Base-by-base conservation (phyloP, 192 early-diverging fungal genomes). In the Coemansia sp. region DNA sequence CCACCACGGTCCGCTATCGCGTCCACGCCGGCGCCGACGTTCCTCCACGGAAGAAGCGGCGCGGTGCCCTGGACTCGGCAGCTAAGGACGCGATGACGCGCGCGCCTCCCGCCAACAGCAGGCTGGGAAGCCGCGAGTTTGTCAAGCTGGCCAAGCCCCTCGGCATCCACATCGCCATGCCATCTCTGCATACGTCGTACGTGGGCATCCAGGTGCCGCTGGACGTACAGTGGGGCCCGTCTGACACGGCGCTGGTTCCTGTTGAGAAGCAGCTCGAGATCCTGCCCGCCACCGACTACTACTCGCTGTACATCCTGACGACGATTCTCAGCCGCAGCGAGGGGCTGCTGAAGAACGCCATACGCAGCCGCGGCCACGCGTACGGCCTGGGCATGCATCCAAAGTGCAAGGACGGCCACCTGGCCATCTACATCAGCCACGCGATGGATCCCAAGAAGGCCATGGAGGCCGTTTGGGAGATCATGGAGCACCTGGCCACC, bases 271-370 rank as follows among this genome's bases (percentile, higher is more conserved):
- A 73, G 60, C 57, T 79, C 7, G 51, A 70, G 29, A 55, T 2
- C 19, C 61, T 69, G 55, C 76, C 76, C 1, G 69, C 61, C 6
- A 47, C 57, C 9, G 78, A 81, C 32, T 55, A 46, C 0, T 81
- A 61, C 32, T 61, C 78, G 48, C 53, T 81, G 47, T 39, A 27
- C 1, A 24, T 81, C 13, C 65, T 95, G 20, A 83, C 86, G 19
- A 87, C 86, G 48, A 68, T 93, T 7, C 72, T 95, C 16, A 88
- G 87, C 14, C 81, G 87, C 34, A 81, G 84, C 25, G 93, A 92
- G 52, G 93, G 93, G 2, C 84, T 90, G n/a, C 62, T 95, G 4
- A 93, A 91, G 66, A 89, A 83, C n/a, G 84, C 88, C 0, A 87
- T 95, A 11, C 83, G 93, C 13, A 91, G 91, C 19, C 77, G 76